Conservation (phyloP, 306 rosid genomes). For the Citrullus mucosospermus region DNA sequence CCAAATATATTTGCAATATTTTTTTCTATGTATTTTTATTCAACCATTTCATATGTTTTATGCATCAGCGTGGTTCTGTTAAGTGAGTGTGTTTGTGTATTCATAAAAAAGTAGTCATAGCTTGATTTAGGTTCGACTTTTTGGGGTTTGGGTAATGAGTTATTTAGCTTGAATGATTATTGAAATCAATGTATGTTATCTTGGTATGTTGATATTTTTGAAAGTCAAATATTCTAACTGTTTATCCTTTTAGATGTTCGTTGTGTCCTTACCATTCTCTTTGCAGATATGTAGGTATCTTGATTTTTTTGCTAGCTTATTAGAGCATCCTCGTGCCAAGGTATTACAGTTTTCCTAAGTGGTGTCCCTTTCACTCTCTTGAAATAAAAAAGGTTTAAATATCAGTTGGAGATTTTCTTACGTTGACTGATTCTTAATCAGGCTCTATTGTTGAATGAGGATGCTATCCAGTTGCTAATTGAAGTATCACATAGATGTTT, state of each 20-base stretch:
- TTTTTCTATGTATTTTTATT: neutral
- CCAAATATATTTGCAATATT: neutral
- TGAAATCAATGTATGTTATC: neutral
- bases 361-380: constrained; percentile 6
- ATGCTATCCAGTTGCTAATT: constrained; percentile 38
- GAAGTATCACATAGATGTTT: constrained; percentile 56
- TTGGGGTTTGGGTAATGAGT: neutral
- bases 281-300: constrained; percentile 76
- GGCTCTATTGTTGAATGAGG: constrained; percentile 58
- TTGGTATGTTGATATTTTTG: neutral
- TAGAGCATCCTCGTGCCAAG: constrained; percentile 92
- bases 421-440: constrained; percentile 16
- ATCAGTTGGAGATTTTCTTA: neutral
- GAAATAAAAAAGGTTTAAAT: neutral
- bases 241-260: neutral
- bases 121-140: neutral
- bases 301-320: constrained; percentile 78
- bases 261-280: neutral
- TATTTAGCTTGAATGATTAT: neutral
- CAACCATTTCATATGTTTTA: neutral
- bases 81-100: neutral
- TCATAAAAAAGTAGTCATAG: neutral
- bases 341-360: constrained; percentile 18
- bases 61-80: neutral
- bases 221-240: neutral